Conservation (phyloP, 1,139 yeast species). For the Kurtzmaniella quercitrusa region DNA sequence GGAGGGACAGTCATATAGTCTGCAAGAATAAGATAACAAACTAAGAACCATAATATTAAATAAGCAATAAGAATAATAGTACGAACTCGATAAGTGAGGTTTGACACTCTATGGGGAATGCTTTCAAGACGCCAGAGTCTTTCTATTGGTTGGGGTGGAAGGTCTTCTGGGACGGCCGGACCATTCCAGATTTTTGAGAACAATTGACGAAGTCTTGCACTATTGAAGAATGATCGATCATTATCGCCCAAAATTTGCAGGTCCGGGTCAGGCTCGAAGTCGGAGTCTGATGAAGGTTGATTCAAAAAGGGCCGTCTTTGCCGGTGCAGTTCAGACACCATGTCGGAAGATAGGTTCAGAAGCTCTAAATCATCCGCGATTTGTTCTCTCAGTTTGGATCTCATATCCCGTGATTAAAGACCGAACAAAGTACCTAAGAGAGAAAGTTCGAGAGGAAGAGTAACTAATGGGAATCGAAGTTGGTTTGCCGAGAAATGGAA, state of each 20-base stretch:
- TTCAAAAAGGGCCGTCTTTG: background rate
- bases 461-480: background rate
- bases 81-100: conserved; percentile 24
- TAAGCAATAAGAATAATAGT: conserved; percentile 31
- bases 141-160: conserved; percentile 35
- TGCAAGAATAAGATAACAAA: conserved; percentile 23
- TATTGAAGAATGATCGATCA: too few relatives aligned
- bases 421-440: background rate
- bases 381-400: background rate
- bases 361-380: background rate
- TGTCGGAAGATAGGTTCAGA: background rate
- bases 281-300: background rate
- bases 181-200: conserved; percentile 42
- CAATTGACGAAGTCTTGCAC: conserved; percentile 1
- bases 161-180: conserved; percentile 46
- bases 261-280: background rate
- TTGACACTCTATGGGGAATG: conserved; percentile 38
- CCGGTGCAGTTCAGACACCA: background rate
- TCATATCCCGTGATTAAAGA: background rate
- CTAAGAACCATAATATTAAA: conserved; percentile 30
- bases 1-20: conserved; percentile 42
- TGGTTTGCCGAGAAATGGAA: background rate
- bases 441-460: background rate
- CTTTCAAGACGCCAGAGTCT: conserved; percentile 31
- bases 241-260: too few relatives aligned